Base-by-base conservation (phyloP, 208 protist genomes). In the Crithidia mellificae region DNA sequence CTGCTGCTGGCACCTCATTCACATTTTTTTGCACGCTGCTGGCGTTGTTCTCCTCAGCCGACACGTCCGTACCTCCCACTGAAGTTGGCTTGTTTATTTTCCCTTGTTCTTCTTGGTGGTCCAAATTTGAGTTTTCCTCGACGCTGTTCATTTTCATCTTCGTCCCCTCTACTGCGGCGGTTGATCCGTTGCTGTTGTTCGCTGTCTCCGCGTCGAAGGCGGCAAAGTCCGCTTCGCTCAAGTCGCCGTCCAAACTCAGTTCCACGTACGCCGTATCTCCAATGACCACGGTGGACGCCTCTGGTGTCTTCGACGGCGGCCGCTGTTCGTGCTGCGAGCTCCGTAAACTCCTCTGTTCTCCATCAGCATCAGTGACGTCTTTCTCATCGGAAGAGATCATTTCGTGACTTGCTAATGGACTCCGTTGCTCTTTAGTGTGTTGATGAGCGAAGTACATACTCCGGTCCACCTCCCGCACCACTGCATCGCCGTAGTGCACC, bases 401-500 rank as follows among this genome's bases (percentile, higher is more conserved):
- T n/a, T n/a, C n/a, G n/a, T n/a, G n/a, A n/a, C n/a, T n/a, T 11
- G 54, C 19, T 8, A 12, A 14, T 22, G 20, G 19, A 27, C 2
- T 36, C 19, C 0, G 7, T 17, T 36, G n/a, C 9, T 32, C 32
- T 22, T 38, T 32, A 4, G 17, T 30, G 0, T 67, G 36, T 36
- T 44, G 55, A 14, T 56, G 41, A 12, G 56, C 56, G 29, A 95
- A 92, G 59, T 92, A 92, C 2, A 52, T 43, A 7, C 54, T 59
- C 7, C 77, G 55, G 62, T 93, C 90, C 22, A 95, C 51, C 57
- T 95, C 90, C 6, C 80, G 84, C 74, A 92, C 82, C 34, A 84
- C 63, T 25, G 86, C 78, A 46, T 96, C 91, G 24, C 88, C 80
- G 59, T 90, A 93, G 74, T 96, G 91, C 30, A 94, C 53, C 44